Base-by-base conservation (phyloP, 176 grass and related monocot species). In the Bromus sterilis region DNA sequence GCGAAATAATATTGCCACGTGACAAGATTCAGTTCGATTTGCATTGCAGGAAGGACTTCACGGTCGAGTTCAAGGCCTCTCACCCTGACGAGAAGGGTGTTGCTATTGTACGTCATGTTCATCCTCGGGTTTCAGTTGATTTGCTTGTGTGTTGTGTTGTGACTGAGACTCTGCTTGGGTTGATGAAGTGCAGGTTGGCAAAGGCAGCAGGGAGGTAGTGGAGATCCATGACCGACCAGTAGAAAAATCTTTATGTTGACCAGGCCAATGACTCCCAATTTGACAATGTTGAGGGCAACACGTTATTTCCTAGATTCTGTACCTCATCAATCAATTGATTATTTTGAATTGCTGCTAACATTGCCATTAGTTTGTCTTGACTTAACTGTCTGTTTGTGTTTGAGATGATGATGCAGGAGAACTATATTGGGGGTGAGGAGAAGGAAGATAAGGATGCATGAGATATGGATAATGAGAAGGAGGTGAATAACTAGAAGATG, bases 41-140 rank as follows among this genome's bases (percentile, higher is more conserved):
- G n/a, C n/a, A n/a, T n/a, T n/a, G n/a, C n/a, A 97, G 95, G 92
- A 72, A 37, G 2, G 90, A 93, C 77, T 98, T 98, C 71, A 91
- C 92, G 80, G 94, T 84, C 78, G 63, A 84, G 20, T 94, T 42
- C 64, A 98, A 98, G 75, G 92, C 86, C 33, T 82, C 88, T 5
- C 67, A 98, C 55, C 95, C 90, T 20, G 88, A 89, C 44, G 80
- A 67, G 59, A 98, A 98, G 87, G 71, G 51, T 21, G 88, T 66
- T 3, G 0, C 92, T 35, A 5, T 9, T 0, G 92, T 97, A 86
- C 33, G 69, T 39, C 48, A 15, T 35, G 57, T 26, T 25, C 64
- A 37, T 23, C 64, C 64, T 31, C 28, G 1, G 20, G 4, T 37
- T 23, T 23, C n/a, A 0, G 16, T 66, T 8, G 16, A 2, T 13